Base-by-base conservation (phyloP, 345 rosid species). In the Murraya koenigii region DNA sequence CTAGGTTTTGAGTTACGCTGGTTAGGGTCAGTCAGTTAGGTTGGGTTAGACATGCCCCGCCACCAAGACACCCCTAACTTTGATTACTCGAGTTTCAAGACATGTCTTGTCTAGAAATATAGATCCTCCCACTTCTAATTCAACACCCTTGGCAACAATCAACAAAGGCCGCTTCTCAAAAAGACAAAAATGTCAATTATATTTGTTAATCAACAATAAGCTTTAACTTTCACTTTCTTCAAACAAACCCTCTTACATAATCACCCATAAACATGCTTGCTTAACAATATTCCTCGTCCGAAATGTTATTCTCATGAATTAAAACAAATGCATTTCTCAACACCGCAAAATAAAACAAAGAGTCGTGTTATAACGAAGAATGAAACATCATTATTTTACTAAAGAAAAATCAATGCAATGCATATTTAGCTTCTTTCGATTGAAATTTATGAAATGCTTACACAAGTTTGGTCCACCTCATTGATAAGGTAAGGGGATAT, bases 261-360 rank as follows among this genome's bases (percentile, higher is more conserved):
- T 80, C 3, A 86, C 7, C 10, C 7, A 6, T 23, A 1, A 22
- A 56, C 22, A 20, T 30, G 61, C 61, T 56, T 56, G 26, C 61
- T 56, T 20, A 7, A 38, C 39, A 38, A 38, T 7, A 38, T 38
- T 38, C 39, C 39, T 38, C 4, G 39, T 38, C 8, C 39, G 39
- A 83, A 67, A 87, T 83, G 75, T 85, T 85, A 72, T 87, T 87
- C 81, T 87, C 89, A 8, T 87, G 88, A 77, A 87, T 84, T 76
- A 87, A 63, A 69, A 87, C 72, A 20, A 85, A 82, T 36, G 88
- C 86, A 62, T 85, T 83, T 28, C 85, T 86, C 36, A 87, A 71
- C 75, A 85, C 89, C 89, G 25, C 23, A 68, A 32, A 63, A 4
- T 61, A 9, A 7, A 33, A 17, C 0, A 5, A 20, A 28, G 1